These are phyloP conservation scores for Pythium biforme DNA, from an alignment of 352 stramenopile species.

Conservation along the genomic window DNA sequence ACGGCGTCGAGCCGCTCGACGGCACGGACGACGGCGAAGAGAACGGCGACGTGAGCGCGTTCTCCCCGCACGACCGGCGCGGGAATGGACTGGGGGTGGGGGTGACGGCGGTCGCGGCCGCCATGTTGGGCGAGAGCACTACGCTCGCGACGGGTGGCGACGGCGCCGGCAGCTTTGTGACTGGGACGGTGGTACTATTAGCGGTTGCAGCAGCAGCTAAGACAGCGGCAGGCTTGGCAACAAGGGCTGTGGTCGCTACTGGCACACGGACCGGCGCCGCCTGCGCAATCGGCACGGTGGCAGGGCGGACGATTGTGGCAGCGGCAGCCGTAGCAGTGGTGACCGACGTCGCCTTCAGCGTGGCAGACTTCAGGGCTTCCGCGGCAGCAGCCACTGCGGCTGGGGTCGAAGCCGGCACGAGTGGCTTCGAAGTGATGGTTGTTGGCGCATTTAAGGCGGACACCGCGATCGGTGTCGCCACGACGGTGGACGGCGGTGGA, in stretches of 20 bases:
- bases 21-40: slow-evolving; percentile 40
- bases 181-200: too few species aligned
- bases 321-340: not conserved
- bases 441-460: not conserved
- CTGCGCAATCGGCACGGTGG: not conserved
- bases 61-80: slow-evolving; percentile 49
- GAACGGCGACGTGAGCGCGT: slow-evolving; percentile 42
- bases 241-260: not conserved
- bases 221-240: not conserved
- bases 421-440: not conserved
- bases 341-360: slow-evolving; percentile 8
- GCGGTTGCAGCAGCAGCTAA: not conserved
- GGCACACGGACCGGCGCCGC: not conserved
- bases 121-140: slow-evolving; percentile 31
- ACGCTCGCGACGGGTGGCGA: not conserved
- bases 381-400: not conserved
- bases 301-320: not conserved
- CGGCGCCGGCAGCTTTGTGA: not conserved
- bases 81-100: slow-evolving; percentile 33
- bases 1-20: slow-evolving; percentile 36
- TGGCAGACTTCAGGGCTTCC: not conserved
- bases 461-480: not conserved
- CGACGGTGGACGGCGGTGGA: not conserved
- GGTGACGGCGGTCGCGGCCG: slow-evolving; percentile 15
- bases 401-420: not conserved